Conservation (phyloP, 2,329 filamentous ascomycete species). For the Alternaria brassicae region DNA sequence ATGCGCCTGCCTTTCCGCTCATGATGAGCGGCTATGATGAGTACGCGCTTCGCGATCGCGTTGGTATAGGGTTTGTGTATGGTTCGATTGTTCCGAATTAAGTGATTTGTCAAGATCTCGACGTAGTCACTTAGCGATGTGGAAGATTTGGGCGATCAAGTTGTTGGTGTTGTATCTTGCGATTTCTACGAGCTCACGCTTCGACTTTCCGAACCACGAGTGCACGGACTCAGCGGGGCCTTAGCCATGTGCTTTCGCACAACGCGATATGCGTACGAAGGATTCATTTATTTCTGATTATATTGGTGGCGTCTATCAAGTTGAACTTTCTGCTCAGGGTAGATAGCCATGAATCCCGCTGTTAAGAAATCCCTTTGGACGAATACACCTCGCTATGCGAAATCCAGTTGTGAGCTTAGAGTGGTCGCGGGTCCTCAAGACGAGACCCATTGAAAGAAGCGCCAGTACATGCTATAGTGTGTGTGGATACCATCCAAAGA, state of each 20-base stretch:
- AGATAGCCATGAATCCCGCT: neutral
- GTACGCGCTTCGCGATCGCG: neutral
- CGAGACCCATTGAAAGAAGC: neutral
- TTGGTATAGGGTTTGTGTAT: neutral
- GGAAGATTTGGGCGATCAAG: neutral
- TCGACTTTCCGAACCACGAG: constrained; percentile 6
- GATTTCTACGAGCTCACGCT: constrained; percentile 6
- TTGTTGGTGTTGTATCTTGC: neutral
- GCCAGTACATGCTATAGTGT: constrained; percentile 17
- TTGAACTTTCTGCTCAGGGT: neutral
- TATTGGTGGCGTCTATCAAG: neutral
- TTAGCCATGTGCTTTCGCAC: neutral
- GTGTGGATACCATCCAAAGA: neutral
- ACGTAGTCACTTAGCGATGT: neutral
- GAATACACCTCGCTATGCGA: constrained; percentile 41
- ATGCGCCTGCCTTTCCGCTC: constrained; percentile 44
- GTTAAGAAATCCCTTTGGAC: constrained; percentile 2
- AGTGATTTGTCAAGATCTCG: neutral
- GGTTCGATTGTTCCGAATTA: neutral
- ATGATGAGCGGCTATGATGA: constrained; percentile 24
- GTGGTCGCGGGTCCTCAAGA: neutral
- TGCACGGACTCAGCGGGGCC: constrained; percentile 14
- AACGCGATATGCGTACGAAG: neutral
- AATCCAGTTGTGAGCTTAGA: constrained; percentile 4
- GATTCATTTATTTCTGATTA: neutral